Conservation (phyloP, 2,329 filamentous ascomycete genomes). For the Diaporthe citrichinensis region DNA sequence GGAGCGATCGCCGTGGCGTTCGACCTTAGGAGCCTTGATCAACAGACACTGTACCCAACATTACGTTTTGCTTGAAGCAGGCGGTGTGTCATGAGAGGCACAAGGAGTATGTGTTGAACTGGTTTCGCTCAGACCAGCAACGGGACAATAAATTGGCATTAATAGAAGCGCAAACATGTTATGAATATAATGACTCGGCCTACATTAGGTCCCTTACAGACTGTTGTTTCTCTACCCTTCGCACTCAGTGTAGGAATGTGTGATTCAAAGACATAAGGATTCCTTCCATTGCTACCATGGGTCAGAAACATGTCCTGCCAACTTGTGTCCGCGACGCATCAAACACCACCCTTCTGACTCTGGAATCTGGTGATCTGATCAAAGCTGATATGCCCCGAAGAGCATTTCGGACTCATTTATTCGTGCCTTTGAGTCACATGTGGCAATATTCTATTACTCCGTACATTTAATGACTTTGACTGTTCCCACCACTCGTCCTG, state of each 20-base stretch:
- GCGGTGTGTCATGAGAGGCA: slow-evolving; percentile 2
- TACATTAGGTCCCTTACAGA: slow-evolving; percentile 7
- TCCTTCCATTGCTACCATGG: no score
- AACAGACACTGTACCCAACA: background rate
- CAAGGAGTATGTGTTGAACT: background rate
- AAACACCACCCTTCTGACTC: background rate
- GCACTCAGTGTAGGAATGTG: background rate
- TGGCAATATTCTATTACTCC: background rate
- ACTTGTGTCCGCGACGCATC: background rate
- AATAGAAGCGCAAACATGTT: slow-evolving; percentile 25
- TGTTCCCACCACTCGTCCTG: background rate
- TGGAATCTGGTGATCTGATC: background rate
- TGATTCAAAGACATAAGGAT: background rate
- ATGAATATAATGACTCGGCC: slow-evolving; percentile 25
- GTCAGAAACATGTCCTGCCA: background rate
- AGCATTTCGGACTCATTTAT: background rate
- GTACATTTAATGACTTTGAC: background rate
- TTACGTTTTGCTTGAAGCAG: slow-evolving; percentile 24
- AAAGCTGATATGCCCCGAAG: no score
- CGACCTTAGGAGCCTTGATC: background rate
- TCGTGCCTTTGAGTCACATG: background rate
- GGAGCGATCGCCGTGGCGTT: background rate
- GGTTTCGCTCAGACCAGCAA: slow-evolving; percentile 1
- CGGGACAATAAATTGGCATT: slow-evolving; percentile 27
- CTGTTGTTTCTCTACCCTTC: background rate